These are phyloP conservation scores for Uromyces viciae-fabae DNA, from an alignment of 1,284 basidiomycete genomes.

Conservation along the genomic window DNA sequence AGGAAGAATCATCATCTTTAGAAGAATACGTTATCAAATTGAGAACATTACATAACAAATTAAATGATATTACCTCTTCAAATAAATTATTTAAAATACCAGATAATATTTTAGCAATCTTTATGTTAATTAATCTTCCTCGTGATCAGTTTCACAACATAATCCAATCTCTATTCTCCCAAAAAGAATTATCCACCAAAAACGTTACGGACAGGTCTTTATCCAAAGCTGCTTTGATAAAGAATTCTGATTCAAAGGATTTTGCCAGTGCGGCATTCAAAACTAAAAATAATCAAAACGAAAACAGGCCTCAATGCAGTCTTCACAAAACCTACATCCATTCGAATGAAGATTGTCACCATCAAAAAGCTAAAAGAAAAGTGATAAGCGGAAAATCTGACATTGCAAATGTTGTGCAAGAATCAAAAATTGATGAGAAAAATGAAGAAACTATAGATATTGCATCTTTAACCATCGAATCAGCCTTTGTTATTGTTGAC, in stretches of 20 bases:
- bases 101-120: not conserved
- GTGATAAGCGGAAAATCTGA: too few species aligned
- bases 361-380: not conserved
- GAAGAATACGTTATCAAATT: not conserved
- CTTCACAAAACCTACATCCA: not conserved
- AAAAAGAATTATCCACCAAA: not conserved
- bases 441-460: not conserved
- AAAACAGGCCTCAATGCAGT: not conserved
- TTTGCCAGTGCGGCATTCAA: not conserved
- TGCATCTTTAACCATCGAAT: not conserved
- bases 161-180: not conserved
- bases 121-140: not conserved
- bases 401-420: not conserved
- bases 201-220: not conserved
- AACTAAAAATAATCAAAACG: not conserved
- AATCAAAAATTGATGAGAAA: not conserved
- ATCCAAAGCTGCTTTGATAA: not conserved
- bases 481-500: not conserved
- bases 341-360: not conserved
- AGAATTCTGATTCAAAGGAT: not conserved
- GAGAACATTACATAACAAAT: not conserved
- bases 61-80: not conserved
- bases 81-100: not conserved
- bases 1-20: not conserved
- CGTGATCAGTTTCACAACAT: not conserved